Percentiles rank a stretch among this genome's conserved stretches.
These are phyloP conservation scores for Boletus reticulatus DNA, from an alignment of 768 basidiomycete genomes.

Conservation along the genomic window DNA sequence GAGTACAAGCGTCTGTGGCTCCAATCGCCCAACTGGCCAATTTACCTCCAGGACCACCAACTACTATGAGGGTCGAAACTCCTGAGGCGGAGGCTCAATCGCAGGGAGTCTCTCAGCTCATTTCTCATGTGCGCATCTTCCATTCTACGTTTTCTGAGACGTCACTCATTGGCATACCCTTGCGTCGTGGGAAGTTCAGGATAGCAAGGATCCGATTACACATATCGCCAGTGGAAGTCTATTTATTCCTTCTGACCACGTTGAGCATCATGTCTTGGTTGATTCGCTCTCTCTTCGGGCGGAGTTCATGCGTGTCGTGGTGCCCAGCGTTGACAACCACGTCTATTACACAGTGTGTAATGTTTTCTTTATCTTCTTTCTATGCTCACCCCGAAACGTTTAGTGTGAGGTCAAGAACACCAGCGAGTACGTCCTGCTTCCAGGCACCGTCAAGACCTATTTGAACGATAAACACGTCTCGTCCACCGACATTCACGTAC, in stretches of 20 bases:
- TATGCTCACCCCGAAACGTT: neutral
- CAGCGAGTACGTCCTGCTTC: constrained; percentile 22
- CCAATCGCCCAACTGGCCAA: no score
- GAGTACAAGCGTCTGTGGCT: no score
- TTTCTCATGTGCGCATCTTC: constrained; percentile 6
- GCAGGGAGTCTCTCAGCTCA: constrained; percentile 9
- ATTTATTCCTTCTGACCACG: constrained; percentile 13
- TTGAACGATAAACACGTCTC: constrained; percentile 30
- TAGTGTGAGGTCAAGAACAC: constrained; percentile 29
- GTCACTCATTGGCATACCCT: neutral
- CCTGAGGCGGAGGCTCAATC: neutral
- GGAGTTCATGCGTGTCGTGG: constrained; percentile 22
- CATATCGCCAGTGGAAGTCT: constrained; percentile 12
- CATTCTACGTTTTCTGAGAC: neutral
- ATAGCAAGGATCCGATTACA: constrained; percentile 18
- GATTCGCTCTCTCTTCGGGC: constrained; percentile 22
- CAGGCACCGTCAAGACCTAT: constrained; percentile 28
- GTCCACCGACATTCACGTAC: constrained; percentile 18
- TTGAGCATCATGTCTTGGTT: constrained; percentile 18
- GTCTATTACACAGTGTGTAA: constrained; percentile 21
- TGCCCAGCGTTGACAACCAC: constrained; percentile 15
- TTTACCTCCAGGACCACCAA: no score
- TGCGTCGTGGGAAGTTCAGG: constrained; percentile 1
- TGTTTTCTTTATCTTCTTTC: neutral
- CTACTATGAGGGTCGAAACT: neutral